Evolutionary conservation across 306 rosid genomes (phyloP).

Genomic region (Malus sieversii): DNA sequence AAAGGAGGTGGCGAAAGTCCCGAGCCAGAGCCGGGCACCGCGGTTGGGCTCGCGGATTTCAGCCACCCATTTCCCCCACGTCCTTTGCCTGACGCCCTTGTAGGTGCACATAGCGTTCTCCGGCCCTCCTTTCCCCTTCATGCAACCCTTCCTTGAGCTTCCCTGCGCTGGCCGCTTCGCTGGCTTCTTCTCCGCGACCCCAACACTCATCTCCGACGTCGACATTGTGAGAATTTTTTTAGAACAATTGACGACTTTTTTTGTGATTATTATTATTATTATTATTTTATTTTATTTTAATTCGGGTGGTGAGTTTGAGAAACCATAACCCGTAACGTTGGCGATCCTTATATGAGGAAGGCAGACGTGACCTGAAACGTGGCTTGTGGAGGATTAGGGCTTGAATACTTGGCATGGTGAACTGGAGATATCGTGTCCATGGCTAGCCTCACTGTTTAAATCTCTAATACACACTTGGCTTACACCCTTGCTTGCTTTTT

Average conservation of each 20-base stretch:
- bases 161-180: slow-evolving; percentile 48
- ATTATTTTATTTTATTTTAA: background rate
- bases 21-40: slow-evolving; percentile 91
- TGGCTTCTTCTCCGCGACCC: slow-evolving; percentile 24
- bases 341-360: slow-evolving; percentile 24
- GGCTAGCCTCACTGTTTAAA: slow-evolving; percentile 27
- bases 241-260: background rate
- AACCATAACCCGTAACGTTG: background rate
- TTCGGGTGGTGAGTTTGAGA: background rate
- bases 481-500: slow-evolving; percentile 12
- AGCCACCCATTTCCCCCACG: slow-evolving; percentile 99
- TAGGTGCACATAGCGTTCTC: slow-evolving; percentile 73
- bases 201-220: slow-evolving; percentile 23
- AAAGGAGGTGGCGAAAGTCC: slow-evolving; percentile 65
- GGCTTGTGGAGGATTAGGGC: slow-evolving; percentile 31
- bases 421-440: slow-evolving; percentile 57
- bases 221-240: slow-evolving; percentile 13
- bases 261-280: too few relatives aligned
- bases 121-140: slow-evolving; percentile 95
- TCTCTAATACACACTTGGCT: slow-evolving; percentile 68
- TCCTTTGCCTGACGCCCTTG: slow-evolving; percentile 89
- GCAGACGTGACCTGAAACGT: slow-evolving; percentile 46
- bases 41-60: slow-evolving; percentile 93
- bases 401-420: slow-evolving; percentile 63
- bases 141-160: slow-evolving; percentile 79